phyloP scores from a whole-genome alignment of 202 grass and related monocot species.

The Eragrostis tef region DNA sequence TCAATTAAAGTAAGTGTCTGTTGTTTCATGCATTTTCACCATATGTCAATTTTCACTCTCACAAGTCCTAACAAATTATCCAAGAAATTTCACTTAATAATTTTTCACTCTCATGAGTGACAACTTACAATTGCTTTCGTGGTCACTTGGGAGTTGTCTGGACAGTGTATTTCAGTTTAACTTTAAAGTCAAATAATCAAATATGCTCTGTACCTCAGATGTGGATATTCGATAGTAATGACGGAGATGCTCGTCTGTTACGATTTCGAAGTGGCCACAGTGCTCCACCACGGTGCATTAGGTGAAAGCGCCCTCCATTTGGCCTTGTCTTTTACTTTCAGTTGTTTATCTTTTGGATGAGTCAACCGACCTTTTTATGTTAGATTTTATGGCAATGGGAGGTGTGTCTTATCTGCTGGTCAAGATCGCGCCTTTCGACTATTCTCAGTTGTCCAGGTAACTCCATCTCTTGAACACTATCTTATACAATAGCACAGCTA shows the following conservation, averaged over 20 bases:
- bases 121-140: background rate
- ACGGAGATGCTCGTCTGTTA: conserved; percentile 87
- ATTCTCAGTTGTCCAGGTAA: conserved; percentile 96
- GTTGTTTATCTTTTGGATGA: conserved; percentile 30
- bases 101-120: background rate
- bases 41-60: background rate
- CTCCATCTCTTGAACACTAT: conserved; percentile 22
- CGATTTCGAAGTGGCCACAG: conserved; percentile 98
- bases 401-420: conserved; percentile 90
- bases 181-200: conserved; percentile 25
- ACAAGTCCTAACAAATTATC: conserved; percentile 15
- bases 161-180: conserved; percentile 16
- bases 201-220: conserved; percentile 63
- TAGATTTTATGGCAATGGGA: conserved; percentile 96
- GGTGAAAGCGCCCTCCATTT: conserved; percentile 51
- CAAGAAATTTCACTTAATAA: background rate
- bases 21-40: conserved; percentile 16
- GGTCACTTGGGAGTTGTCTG: conserved; percentile 21
- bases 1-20: conserved; percentile 83
- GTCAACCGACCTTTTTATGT: conserved; percentile 33
- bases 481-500: conserved; percentile 23
- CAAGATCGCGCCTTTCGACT: conserved; percentile 96
- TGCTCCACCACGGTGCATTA: conserved; percentile 88
- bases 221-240: conserved; percentile 97
- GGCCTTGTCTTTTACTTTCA: conserved; percentile 28